Conservation (phyloP, 495 filamentous ascomycete species). For the Podospora australis region DNA sequence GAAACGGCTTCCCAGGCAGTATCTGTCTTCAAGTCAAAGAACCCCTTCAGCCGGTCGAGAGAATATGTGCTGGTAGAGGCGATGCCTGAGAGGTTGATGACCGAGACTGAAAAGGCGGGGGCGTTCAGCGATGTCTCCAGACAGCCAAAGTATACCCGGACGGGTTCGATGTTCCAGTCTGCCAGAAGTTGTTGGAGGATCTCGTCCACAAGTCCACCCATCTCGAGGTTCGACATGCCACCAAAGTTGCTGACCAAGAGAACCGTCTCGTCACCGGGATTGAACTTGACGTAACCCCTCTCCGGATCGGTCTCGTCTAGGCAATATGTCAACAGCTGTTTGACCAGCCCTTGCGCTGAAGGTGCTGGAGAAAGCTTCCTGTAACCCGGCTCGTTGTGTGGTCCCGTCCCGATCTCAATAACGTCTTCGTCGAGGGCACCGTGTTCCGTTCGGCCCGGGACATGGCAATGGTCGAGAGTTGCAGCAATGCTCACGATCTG, state of each 20-base stretch:
- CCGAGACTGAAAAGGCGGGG: constrained; percentile 54
- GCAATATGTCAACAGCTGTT: constrained; percentile 46
- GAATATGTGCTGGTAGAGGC: constrained; percentile 37
- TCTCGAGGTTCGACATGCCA: constrained; percentile 55
- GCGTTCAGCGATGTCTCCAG: constrained; percentile 58
- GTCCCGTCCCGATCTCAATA: constrained; percentile 54
- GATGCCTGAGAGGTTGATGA: constrained; percentile 49
- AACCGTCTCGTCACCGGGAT: constrained; percentile 46
- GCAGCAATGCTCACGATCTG: constrained; percentile 55
- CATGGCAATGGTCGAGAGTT: constrained; percentile 58
- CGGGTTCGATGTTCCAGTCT: constrained; percentile 37
- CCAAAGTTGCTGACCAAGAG: constrained; percentile 59
- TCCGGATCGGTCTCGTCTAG: constrained; percentile 51
- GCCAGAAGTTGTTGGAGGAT: constrained; percentile 42
- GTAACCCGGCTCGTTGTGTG: constrained; percentile 58
- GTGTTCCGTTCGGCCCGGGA: constrained; percentile 52
- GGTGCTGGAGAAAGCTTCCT: constrained; percentile 50
- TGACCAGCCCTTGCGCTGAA: constrained; percentile 46
- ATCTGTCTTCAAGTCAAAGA: constrained; percentile 49
- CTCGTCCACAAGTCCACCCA: constrained; percentile 51
- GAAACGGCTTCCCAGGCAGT: constrained; percentile 46
- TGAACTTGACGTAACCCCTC: constrained; percentile 53
- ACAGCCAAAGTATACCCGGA: constrained; percentile 37
- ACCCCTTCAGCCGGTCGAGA: constrained; percentile 43
- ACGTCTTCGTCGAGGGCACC: constrained; percentile 41